Evolutionary conservation across 768 basidiomycete species (phyloP).

Genomic region (Xerocomus brunneocitrinus): DNA sequence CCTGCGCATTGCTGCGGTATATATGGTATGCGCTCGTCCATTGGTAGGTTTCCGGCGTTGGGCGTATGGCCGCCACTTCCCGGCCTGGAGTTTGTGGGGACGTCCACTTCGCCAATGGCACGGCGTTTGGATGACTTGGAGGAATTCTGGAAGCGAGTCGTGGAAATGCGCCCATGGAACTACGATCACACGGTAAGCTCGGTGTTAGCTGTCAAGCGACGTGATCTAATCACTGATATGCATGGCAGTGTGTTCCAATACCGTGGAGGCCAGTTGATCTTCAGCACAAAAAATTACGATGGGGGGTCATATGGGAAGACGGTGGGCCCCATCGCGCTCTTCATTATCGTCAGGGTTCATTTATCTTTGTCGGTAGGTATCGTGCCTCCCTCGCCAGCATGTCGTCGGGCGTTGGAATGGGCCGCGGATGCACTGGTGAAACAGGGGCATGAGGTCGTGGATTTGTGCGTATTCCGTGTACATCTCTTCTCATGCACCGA

Average conservation of each 20-base stretch:
- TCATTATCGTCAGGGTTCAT: neutral
- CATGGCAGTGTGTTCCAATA: constrained; percentile 37
- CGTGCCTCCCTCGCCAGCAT: constrained; percentile 38
- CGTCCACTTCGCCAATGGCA: constrained; percentile 39
- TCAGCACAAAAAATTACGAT: constrained; percentile 33
- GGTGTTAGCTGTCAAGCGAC: neutral
- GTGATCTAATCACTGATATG: neutral
- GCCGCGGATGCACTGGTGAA: constrained; percentile 31
- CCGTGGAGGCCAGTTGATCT: constrained; percentile 39
- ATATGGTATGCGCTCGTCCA: constrained; percentile 38
- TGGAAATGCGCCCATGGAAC: constrained; percentile 40
- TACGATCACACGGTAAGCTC: constrained; percentile 39
- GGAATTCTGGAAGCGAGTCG: constrained; percentile 40
- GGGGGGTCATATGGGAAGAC: constrained; percentile 40
- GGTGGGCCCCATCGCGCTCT: constrained; percentile 24
- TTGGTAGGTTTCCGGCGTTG: constrained; percentile 35
- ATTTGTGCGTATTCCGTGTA: constrained; percentile 30
- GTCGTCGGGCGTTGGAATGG: constrained; percentile 34
- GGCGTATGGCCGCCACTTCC: constrained; percentile 31
- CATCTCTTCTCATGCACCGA: neutral
- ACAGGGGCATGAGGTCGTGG: constrained; percentile 38
- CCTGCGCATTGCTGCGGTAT: constrained; percentile 47
- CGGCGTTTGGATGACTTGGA: constrained; percentile 38
- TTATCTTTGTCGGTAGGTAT: constrained; percentile 25
- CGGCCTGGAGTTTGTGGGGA: constrained; percentile 37